Base-by-base conservation (phyloP, 441 rosid genomes). In the Daphne laureola region DNA sequence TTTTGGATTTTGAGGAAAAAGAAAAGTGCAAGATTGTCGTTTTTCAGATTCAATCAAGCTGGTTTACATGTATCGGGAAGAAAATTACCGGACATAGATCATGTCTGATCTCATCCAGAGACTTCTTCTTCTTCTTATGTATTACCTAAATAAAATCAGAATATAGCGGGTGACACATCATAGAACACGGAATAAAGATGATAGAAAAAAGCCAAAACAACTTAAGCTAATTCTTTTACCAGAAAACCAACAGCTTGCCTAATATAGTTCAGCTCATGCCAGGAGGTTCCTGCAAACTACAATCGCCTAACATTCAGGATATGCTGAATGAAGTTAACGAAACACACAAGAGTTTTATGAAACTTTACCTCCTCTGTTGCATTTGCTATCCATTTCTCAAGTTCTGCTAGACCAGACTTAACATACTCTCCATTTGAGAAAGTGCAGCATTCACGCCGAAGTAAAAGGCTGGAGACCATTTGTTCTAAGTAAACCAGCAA, bases 191-290 rank as follows among this genome's bases (percentile, higher is more conserved):
- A 7, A 31, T 31, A 31, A 31, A 31, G 38, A 31, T 31, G 38
- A 31, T 8, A 49, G 57, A 44, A 8, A 31, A 53, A 0, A 2
- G 25, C 1, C 25, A 21, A 26, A 15, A 53, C 56, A 44, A 48
- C 62, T 61, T 53, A 52, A 23, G 55, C 54, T 17, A 59, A 42
- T 50, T 44, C 35, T 54, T 60, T 49, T 81, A 93, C 97, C 95
- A 93, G 82, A 78, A 93, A 93, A 25, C 97, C 99, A 75, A 93
- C 97, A 66, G 99, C 99, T 81, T 93, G 97, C 70, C 97, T 79
- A 65, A 93, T 90, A 71, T 83, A 93, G 57, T 82, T 90, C 62
- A 93, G 77, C 73, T 90, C 99, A 25, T 90, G 95, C 99, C 99
- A 93, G 46, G 97, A 93, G 52, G 97, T 93, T 75, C 99, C 99